Evolutionary conservation across 75 land plant genomes (phyloP), one percentile per base, ranked within the genome.

Genomic region (Pinus tabuliformis): DNA sequence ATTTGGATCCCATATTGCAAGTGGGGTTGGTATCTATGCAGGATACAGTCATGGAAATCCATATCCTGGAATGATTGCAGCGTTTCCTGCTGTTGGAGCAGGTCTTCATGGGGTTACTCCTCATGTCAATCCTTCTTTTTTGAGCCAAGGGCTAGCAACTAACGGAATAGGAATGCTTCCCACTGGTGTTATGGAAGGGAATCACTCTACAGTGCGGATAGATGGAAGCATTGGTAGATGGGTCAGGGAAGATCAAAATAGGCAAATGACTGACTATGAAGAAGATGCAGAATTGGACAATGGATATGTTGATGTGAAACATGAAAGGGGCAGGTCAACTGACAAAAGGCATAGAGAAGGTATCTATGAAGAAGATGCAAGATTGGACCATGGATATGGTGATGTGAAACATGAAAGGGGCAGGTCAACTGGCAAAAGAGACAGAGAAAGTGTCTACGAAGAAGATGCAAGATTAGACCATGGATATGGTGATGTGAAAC

Each of bases 81-180:
- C 97, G 1, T 92, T 90, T 81, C 95, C 86, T 63, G 81, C 86
- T 21, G 88, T 94, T 73, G 87, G 84, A 18, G 66, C 87, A 20
- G 97, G 85, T 24, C 81, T 92, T 64, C 89, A 89, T 45, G 95
- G 91, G 1, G 90, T 92, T 12, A 88, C 95, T 8, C 93, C 98
- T 62, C 95, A 95, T 83, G 95, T 95, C 37, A 95, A 95, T 71
- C 98, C 95, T 33, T 90, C 93, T 9, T 95, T 95, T 79, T 95
- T 93, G 76, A 90, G 93, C 4, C 72, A 91, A 5, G 91, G 89
- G 6, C 78, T 85, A 78, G 52, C 89, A 37, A 77, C 86, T n/a
- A 84, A 85, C 83, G 92, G 91, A 57, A 90, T 90, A 81, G 92
- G 92, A 21, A 90, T 91, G 90, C 86, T 90, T 80, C 78, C 82